Conservation (phyloP, 192 early-diverging fungal species). For the Mortierella antarctica region DNA sequence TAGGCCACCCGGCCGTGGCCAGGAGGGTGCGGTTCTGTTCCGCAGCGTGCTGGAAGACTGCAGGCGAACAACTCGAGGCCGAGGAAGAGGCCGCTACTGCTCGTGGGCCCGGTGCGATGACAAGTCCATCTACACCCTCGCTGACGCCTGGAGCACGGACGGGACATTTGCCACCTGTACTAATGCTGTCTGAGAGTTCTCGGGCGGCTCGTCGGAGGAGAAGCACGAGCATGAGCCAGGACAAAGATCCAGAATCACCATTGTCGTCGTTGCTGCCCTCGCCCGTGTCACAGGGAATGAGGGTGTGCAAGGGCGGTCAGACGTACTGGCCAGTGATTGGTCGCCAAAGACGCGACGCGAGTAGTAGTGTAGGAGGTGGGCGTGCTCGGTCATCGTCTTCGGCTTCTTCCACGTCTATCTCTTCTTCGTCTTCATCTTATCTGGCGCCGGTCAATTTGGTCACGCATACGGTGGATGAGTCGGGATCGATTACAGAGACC, state of each 20-base stretch:
- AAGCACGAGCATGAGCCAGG: not conserved
- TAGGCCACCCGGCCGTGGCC: constrained; percentile 63
- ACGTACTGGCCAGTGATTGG: constrained; percentile 45
- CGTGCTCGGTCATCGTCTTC: not conserved
- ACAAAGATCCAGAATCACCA: not conserved
- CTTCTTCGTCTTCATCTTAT: not conserved
- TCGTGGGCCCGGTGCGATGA: not conserved
- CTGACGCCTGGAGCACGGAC: constrained; percentile 5
- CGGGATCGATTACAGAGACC: constrained; percentile 13
- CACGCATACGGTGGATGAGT: not conserved
- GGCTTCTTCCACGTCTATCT: not conserved
- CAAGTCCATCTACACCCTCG: not conserved
- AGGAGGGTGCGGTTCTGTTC: constrained; percentile 64
- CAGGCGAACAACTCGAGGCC: constrained; percentile 35
- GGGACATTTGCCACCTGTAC: constrained; percentile 30
- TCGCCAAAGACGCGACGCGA: not conserved
- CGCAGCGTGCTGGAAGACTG: constrained; percentile 51
- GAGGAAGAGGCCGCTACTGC: constrained; percentile 15
- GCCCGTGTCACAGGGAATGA: constrained; percentile 16
- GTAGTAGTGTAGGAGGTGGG: too few species aligned
- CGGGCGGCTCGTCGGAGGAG: not conserved
- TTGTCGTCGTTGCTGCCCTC: constrained; percentile 8
- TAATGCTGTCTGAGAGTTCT: not conserved
- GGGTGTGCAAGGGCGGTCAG: constrained; percentile 45
- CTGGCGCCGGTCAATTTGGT: not conserved